These are phyloP conservation scores for Leucocoprinus sp. DNA, from an alignment of 768 basidiomycete species.

Conservation along the genomic window DNA sequence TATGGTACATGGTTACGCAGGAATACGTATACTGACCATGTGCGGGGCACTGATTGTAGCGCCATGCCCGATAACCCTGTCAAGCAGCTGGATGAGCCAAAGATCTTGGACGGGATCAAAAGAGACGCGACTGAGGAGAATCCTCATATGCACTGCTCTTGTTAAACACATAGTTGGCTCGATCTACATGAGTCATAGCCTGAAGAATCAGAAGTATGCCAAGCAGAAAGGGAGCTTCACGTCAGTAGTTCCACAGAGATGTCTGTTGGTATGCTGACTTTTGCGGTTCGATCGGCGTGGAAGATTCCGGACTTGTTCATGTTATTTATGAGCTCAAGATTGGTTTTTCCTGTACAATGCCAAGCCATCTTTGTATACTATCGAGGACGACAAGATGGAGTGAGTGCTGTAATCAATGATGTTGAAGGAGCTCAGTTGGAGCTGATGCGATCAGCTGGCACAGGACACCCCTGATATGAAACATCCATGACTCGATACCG, in stretches of 20 bases:
- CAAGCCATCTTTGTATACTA: constrained; percentile 57
- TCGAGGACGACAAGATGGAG: background rate
- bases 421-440: background rate
- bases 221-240: background rate
- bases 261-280: constrained; percentile 28
- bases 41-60: constrained; percentile 97
- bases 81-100: constrained; percentile 3
- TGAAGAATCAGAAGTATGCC: constrained; percentile 18
- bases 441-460: constrained; percentile 9
- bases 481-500: background rate
- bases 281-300: constrained; percentile 41
- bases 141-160: constrained; percentile 60
- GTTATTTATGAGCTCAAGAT: constrained; percentile 67
- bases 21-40: constrained; percentile 52
- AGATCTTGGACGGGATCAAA: background rate
- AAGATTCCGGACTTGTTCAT: constrained; percentile 49
- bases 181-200: constrained; percentile 67
- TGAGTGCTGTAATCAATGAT: background rate
- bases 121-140: constrained; percentile 54
- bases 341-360: constrained; percentile 64
- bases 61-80: constrained; percentile 66
- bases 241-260: background rate
- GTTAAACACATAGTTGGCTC: constrained; percentile 56
- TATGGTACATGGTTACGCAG: background rate
- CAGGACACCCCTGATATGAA: background rate